Evolutionary conservation across 2,329 filamentous ascomycete species (phyloP).

Genomic region (Cordyceps cateniannulata): DNA sequence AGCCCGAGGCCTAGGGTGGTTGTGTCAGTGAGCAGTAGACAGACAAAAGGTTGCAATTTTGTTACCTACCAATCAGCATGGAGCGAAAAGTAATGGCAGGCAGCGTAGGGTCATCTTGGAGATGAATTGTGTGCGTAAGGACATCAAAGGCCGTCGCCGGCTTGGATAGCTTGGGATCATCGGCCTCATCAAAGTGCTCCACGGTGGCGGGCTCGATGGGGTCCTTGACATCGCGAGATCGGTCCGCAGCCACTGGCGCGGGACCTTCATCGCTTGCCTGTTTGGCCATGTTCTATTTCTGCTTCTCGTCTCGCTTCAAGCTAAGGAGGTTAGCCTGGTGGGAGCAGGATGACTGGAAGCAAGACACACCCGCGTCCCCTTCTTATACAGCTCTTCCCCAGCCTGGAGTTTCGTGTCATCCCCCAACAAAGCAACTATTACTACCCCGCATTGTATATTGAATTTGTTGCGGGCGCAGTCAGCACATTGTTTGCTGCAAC

Average conservation of each 20-base stretch:
- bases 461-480: background rate
- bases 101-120: constrained; percentile 7
- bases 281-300: background rate
- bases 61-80: background rate
- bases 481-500: background rate
- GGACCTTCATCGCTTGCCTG: background rate
- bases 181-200: background rate
- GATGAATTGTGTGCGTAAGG: constrained; percentile 9
- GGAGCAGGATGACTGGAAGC: too few relatives aligned
- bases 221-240: background rate
- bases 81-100: constrained; percentile 6
- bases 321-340: too few relatives aligned
- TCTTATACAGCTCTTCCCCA: background rate
- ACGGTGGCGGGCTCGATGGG: background rate
- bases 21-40: background rate
- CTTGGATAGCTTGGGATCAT: constrained; percentile 9
- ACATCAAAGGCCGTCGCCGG: constrained; percentile 6
- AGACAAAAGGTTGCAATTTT: background rate
- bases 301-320: too few relatives aligned
- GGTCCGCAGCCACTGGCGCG: background rate
- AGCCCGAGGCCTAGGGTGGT: background rate
- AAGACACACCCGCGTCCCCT: background rate
- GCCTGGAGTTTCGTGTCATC: background rate
- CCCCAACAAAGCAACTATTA: background rate
- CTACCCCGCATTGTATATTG: constrained; percentile 4